Conservation (phyloP, 768 basidiomycete genomes). For the Lactarius evosmus region DNA sequence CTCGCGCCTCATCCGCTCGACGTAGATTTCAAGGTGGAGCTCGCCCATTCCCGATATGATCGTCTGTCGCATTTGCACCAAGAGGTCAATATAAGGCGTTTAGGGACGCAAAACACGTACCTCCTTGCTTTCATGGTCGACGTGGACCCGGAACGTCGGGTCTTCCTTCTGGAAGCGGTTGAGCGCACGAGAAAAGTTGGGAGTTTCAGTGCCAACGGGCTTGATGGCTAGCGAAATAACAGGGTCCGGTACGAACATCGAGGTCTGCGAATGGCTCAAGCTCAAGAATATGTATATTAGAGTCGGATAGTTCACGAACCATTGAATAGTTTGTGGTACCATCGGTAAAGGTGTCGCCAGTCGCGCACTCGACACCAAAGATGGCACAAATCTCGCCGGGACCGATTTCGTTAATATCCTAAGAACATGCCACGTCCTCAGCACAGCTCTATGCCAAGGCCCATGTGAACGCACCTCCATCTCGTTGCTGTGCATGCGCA, state of each 20-base stretch:
- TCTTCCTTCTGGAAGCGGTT: slow-evolving; percentile 99
- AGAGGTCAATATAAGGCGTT: slow-evolving; percentile 2
- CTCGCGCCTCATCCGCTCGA: slow-evolving; percentile 97
- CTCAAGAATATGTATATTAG: not conserved
- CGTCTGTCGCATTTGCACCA: slow-evolving; percentile 50
- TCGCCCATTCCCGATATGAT: slow-evolving; percentile 99
- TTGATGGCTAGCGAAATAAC: slow-evolving; percentile 96
- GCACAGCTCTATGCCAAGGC: not conserved
- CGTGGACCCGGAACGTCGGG: slow-evolving; percentile 96
- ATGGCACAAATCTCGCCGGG: slow-evolving; percentile 99
- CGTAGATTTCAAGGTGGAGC: slow-evolving; percentile 97
- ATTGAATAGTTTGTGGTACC: slow-evolving; percentile 87
- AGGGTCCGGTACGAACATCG: slow-evolving; percentile 98
- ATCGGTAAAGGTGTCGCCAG: slow-evolving; percentile 97
- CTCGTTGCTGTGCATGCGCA: slow-evolving; percentile 97
- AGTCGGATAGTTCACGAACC: slow-evolving; percentile 49
- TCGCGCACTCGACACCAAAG: slow-evolving; percentile 97
- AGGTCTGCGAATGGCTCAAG: slow-evolving; percentile 55
- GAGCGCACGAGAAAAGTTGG: slow-evolving; percentile 94
- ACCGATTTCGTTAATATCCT: slow-evolving; percentile 91
- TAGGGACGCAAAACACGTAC: slow-evolving; percentile 38
- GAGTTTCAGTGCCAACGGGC: slow-evolving; percentile 87
- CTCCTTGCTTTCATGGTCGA: slow-evolving; percentile 93
- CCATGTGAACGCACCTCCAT: slow-evolving; percentile 72
- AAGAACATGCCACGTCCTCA: not conserved